A percentile compares a stretch with the other conserved stretches of the same genome.
Evolutionary conservation across 23 red algal genomes (phyloP).

Genomic region (Gracilaria vermiculophylla): DNA sequence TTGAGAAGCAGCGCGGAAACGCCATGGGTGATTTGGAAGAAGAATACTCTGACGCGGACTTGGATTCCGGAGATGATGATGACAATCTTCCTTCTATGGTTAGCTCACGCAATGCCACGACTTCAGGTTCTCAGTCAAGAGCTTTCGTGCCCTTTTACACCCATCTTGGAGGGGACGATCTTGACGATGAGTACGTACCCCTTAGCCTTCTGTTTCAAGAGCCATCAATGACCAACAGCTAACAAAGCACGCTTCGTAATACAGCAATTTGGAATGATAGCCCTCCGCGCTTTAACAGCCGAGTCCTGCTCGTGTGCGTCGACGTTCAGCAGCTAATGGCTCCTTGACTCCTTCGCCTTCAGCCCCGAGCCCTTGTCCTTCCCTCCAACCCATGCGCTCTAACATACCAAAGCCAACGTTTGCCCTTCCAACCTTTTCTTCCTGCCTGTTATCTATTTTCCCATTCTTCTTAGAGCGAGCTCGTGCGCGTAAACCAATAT

Average conservation of each 20-base stretch:
- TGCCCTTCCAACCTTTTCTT: background rate
- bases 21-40: background rate
- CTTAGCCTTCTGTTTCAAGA: background rate
- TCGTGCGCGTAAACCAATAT: background rate
- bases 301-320: constrained; percentile 16
- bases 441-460: background rate
- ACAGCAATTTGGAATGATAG: background rate
- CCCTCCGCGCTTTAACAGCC: background rate
- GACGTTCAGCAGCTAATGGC: constrained; percentile 16
- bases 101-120: background rate
- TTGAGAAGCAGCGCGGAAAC: background rate
- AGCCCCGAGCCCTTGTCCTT: constrained; percentile 34
- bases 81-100: background rate
- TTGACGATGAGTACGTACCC: constrained; percentile 47
- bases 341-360: constrained; percentile 13
- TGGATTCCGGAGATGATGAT: background rate
- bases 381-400: constrained; percentile 46
- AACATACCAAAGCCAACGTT: constrained; percentile 43
- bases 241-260: background rate
- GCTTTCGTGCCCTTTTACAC: constrained; percentile 53
- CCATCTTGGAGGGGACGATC: constrained; percentile 23
- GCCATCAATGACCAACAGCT: background rate
- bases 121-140: background rate
- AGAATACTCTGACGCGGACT: background rate
- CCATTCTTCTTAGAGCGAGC: background rate